phyloP scores from a whole-genome alignment of 352 stramenopile species.

The Plasmopara viticola region DNA sequence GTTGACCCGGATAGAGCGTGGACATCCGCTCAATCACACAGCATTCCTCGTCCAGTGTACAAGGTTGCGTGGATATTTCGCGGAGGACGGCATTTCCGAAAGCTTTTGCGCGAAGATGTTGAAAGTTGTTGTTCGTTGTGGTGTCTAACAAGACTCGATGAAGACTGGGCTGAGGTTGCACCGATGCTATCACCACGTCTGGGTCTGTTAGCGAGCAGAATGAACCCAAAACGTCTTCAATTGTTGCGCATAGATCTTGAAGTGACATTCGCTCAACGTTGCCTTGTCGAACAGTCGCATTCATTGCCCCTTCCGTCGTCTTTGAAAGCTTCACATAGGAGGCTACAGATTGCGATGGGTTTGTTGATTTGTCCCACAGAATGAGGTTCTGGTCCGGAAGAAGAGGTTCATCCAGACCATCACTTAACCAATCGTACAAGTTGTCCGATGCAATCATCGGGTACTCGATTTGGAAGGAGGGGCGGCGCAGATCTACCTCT shows the following conservation, averaged over 20 bases:
- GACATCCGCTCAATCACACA: not conserved
- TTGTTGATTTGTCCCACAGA: not conserved
- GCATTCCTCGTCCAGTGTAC: not conserved
- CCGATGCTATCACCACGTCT: not conserved
- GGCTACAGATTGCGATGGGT: too few relatives aligned
- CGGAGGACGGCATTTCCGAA: not conserved
- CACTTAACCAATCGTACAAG: not conserved
- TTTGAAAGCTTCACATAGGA: too few relatives aligned
- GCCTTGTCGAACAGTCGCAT: too few relatives aligned
- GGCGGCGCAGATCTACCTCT: not conserved
- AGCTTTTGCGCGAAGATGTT: not conserved
- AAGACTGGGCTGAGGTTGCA: constrained; percentile 1
- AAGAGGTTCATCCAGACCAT: not conserved
- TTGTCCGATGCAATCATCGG: not conserved
- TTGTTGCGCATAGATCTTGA: too few relatives aligned
- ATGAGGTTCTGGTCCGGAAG: not conserved
- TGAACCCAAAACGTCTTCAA: too few relatives aligned
- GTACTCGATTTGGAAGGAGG: not conserved
- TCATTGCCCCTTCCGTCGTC: too few relatives aligned
- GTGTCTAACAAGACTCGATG: not conserved
- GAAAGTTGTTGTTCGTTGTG: not conserved
- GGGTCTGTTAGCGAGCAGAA: not conserved
- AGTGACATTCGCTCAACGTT: too few relatives aligned
- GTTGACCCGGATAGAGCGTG: not conserved
- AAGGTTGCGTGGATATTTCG: not conserved